Evolutionary conservation across 2,329 filamentous ascomycete species (phyloP).

Genomic region (Penicillium sclerotigenum): DNA sequence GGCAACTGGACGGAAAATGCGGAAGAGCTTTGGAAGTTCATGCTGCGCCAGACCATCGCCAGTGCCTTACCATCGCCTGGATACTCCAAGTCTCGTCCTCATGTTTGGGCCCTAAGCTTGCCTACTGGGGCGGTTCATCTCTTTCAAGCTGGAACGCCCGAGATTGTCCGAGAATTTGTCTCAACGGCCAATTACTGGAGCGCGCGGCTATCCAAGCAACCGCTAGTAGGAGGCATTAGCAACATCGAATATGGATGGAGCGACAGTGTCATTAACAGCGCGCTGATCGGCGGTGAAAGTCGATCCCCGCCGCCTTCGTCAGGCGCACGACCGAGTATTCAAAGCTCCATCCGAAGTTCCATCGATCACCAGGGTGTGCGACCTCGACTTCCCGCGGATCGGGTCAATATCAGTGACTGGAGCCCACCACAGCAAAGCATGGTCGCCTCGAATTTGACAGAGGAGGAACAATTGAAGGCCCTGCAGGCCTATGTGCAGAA

Average conservation of each 20-base stretch:
- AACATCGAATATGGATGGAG: slow-evolving; percentile 99
- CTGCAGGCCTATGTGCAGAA: slow-evolving; percentile 76
- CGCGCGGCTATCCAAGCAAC: slow-evolving; percentile 88
- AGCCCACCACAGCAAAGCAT: slow-evolving; percentile 83
- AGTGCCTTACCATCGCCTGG: slow-evolving; percentile 85
- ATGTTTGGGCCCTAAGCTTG: slow-evolving; percentile 91
- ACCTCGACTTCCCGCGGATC: slow-evolving; percentile 76
- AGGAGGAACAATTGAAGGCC: slow-evolving; percentile 74
- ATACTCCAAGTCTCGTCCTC: slow-evolving; percentile 82
- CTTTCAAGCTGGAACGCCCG: slow-evolving; percentile 95
- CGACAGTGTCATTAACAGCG: slow-evolving; percentile 74
- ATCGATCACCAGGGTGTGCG: slow-evolving; percentile 63
- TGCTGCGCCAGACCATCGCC: slow-evolving; percentile 85
- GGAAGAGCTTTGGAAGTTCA: slow-evolving; percentile 81
- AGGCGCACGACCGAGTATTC: slow-evolving; percentile 53
- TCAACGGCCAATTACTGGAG: slow-evolving; percentile 97
- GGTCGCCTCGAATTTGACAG: slow-evolving; percentile 73
- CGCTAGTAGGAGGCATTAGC: slow-evolving; percentile 85
- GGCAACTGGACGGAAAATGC: slow-evolving; percentile 99
- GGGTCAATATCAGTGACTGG: slow-evolving; percentile 83
- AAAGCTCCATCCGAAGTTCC: slow-evolving; percentile 62
- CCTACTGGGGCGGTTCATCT: slow-evolving; percentile 92
- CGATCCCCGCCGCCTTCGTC: slow-evolving; percentile 32
- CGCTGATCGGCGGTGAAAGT: slow-evolving; percentile 59
- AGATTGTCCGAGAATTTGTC: slow-evolving; percentile 93